These are phyloP conservation scores for Sclerotinia subarctica DNA, from an alignment of 2,329 filamentous ascomycete genomes.

Conservation along the genomic window DNA sequence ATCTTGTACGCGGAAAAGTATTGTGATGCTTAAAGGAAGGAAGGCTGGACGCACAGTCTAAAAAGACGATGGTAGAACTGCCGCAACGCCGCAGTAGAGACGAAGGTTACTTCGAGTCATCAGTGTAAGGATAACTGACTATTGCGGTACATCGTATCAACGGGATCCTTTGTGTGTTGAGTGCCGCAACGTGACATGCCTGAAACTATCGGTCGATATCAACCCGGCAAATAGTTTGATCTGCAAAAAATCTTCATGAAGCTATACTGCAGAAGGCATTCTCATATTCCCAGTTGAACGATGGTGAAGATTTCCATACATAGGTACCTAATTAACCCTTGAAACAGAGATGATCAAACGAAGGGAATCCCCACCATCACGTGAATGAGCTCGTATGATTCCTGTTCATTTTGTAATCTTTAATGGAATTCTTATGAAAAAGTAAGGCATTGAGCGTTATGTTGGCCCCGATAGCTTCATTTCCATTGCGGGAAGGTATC, in stretches of 20 bases:
- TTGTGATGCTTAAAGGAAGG: neutral
- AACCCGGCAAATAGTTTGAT: neutral
- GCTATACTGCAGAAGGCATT: neutral
- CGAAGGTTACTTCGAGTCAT: neutral
- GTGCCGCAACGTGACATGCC: neutral
- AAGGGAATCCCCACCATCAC: neutral
- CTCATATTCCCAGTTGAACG: neutral
- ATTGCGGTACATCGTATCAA: neutral
- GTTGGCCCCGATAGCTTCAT: neutral
- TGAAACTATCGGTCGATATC: neutral
- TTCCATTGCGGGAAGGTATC: neutral
- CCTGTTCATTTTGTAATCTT: neutral
- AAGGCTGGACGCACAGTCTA: neutral
- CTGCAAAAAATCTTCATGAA: neutral
- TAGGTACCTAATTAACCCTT: neutral
- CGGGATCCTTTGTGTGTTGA: neutral
- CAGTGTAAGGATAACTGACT: neutral
- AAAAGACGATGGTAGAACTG: neutral
- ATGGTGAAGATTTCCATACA: neutral
- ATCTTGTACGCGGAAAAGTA: neutral
- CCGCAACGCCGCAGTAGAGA: neutral
- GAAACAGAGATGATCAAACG: neutral
- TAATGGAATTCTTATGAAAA: neutral
- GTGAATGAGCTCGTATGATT: neutral
- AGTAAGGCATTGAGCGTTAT: too few relatives aligned